Base-by-base conservation (phyloP, 1,284 basidiomycete genomes). In the Ceratorhiza oryzae-sativae region DNA sequence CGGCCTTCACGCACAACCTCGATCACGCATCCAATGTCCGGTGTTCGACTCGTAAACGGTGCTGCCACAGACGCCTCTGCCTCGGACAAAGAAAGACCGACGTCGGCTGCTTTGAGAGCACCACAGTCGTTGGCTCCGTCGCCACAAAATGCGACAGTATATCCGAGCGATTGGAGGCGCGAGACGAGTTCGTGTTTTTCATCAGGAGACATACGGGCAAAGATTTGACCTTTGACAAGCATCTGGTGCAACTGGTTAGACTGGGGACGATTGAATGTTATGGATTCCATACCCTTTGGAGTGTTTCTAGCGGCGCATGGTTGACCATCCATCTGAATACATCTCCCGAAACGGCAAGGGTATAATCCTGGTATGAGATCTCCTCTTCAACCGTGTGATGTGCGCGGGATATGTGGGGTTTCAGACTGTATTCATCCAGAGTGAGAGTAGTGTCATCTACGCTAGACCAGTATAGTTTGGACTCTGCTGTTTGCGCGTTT, bases 151-250 rank as follows among this genome's bases (percentile, higher is more conserved):
- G 97, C 87, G 12, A 98, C 97, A 0, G 93, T 97, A 79, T 98
- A 99, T 8, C 96, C 97, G 9, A 99, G 86, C 3, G 87, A 84
- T 79, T 99, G 97, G 25, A 99, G 84, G 2, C 96, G 88, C 79
- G 98, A 97, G 48, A 99, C 94, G 20, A 99, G 88, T 80, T 99
- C 97, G 77, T 98, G 97, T 84, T 99, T 99, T 83, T 99, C 97
- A 80, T 99, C 97, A 0, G 97, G 97, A 18, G 97, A 99, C 97
- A 99, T 99, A 30, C 97, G 88, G 9, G 97, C 96, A 79, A 97
- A 99, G 63, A 99, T 92, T 78, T 97, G 94, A 2, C 96, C 90
- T 81, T 98, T 97, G 73, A 98, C 94, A n/a, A 99, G 89, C 95
- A 99, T 97, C 94, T 97, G 75, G 8, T 34, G 45, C 32, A 18